Evolutionary conservation across 1,284 basidiomycete genomes (phyloP).

Genomic region (Rhodotorula sp.): DNA sequence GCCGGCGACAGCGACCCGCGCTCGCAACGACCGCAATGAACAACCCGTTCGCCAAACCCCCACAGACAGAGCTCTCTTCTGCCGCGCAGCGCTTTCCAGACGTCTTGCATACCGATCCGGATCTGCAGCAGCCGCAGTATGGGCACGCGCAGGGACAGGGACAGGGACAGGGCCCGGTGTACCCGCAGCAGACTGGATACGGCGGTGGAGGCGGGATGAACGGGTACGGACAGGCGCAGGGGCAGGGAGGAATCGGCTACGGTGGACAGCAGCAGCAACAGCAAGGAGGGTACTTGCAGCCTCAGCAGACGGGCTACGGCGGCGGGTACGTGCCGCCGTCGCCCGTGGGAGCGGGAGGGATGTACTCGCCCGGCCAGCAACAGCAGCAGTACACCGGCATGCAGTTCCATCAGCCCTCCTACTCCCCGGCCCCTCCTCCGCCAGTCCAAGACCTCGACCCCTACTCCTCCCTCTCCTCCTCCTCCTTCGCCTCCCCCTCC

Average conservation of each 20-base stretch:
- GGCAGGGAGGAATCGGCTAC: too few species aligned
- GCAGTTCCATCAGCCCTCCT: background rate
- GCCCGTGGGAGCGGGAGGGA: background rate
- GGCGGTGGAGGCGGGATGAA: too few species aligned
- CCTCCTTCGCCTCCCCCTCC: background rate
- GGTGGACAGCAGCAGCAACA: slow-evolving; percentile 1
- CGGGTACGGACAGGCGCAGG: too few species aligned
- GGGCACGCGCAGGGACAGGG: too few species aligned
- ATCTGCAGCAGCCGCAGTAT: background rate
- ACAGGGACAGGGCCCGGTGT: too few species aligned
- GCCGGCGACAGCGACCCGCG: too few species aligned
- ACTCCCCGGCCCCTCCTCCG: background rate
- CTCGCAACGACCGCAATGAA: slow-evolving; percentile 10
- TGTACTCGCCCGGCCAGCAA: background rate
- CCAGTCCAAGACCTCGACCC: slow-evolving; percentile 30
- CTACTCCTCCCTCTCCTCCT: slow-evolving; percentile 24
- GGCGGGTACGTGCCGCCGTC: background rate
- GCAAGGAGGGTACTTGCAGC: slow-evolving; percentile 9
- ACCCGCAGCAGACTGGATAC: too few species aligned
- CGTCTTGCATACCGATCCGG: slow-evolving; percentile 15
- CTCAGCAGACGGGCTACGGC: slow-evolving; percentile 11
- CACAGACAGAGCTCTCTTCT: slow-evolving; percentile 5
- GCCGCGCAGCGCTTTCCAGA: slow-evolving; percentile 28
- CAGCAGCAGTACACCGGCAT: background rate
- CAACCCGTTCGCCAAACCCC: slow-evolving; percentile 26